These are phyloP conservation scores for Saposhnikovia divaricata DNA, from an alignment of 129 eudicot species.

Conservation along the genomic window DNA sequence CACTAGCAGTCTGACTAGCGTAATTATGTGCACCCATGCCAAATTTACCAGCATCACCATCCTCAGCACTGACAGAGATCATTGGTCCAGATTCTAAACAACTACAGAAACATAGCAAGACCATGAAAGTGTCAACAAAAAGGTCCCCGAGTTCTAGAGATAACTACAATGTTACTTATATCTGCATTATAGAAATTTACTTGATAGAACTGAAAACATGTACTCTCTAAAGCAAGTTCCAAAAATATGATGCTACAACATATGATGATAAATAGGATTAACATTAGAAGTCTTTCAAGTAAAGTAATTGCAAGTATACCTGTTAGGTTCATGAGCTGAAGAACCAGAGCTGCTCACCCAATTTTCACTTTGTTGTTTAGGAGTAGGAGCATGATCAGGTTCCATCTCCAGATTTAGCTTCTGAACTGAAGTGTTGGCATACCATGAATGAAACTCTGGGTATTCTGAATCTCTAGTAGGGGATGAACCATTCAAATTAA, in stretches of 20 bases:
- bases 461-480: slow-evolving; percentile 21
- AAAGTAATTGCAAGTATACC: slow-evolving; percentile 28
- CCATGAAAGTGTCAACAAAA: slow-evolving; percentile 1
- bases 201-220: background rate
- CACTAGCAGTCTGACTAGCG: slow-evolving; percentile 22
- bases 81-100: slow-evolving; percentile 37
- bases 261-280: background rate
- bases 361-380: slow-evolving; percentile 35
- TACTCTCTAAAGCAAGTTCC: background rate
- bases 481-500: slow-evolving; percentile 22
- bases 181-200: background rate
- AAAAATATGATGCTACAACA: background rate
- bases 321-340: slow-evolving; percentile 38
- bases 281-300: background rate
- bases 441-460: slow-evolving; percentile 43
- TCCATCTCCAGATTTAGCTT: slow-evolving; percentile 38
- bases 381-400: slow-evolving; percentile 38
- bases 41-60: slow-evolving; percentile 13
- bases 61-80: slow-evolving; percentile 28
- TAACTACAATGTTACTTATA: background rate
- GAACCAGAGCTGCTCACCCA: slow-evolving; percentile 25
- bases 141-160: background rate
- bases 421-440: slow-evolving; percentile 38
- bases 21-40: background rate
- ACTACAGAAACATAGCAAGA: slow-evolving; percentile 19